Evolutionary conservation across 352 stramenopile species (phyloP).

Genomic region (Globisporangium abappressorium): DNA sequence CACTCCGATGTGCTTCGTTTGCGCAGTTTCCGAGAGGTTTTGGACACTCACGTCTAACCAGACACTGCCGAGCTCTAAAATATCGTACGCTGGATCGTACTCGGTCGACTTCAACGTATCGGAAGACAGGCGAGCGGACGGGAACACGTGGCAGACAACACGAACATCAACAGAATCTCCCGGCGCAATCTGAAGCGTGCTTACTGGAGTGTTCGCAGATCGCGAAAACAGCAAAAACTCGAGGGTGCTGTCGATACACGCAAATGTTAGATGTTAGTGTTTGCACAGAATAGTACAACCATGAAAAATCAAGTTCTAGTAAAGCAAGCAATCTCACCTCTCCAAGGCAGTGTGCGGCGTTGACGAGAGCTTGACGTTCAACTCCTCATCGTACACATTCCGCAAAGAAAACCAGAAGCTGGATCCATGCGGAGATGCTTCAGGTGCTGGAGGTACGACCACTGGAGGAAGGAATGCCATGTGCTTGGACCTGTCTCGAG

Average conservation of each 20-base stretch:
- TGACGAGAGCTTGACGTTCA: constrained; percentile 62
- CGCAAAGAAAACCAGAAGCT: constrained; percentile 85
- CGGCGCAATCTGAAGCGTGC: constrained; percentile 55
- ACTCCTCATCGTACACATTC: constrained; percentile 86
- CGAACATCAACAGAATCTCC: constrained; percentile 83
- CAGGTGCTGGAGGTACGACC: constrained; percentile 56
- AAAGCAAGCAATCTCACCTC: constrained; percentile 28
- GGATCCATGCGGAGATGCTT: constrained; percentile 45
- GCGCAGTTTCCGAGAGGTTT: constrained; percentile 57
- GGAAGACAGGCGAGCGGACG: constrained; percentile 52
- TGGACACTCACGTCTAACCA: constrained; percentile 66
- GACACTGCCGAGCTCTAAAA: constrained; percentile 62
- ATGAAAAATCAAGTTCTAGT: not conserved
- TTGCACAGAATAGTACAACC: not conserved
- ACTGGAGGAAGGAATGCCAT: constrained; percentile 73
- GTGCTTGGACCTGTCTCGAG: constrained; percentile 26
- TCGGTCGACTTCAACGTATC: constrained; percentile 37
- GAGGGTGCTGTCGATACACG: constrained; percentile 39
- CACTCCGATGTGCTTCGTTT: constrained; percentile 65
- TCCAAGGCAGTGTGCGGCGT: constrained; percentile 38
- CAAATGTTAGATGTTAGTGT: constrained; percentile 13
- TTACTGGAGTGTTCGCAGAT: constrained; percentile 80
- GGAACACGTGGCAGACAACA: constrained; percentile 71
- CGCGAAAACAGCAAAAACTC: constrained; percentile 76
- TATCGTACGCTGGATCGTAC: constrained; percentile 37